Percentiles rank a stretch among this genome's conserved stretches.
These are phyloP conservation scores for Cercospora berteroae DNA, from an alignment of 2,329 filamentous ascomycete species.

Conservation along the genomic window DNA sequence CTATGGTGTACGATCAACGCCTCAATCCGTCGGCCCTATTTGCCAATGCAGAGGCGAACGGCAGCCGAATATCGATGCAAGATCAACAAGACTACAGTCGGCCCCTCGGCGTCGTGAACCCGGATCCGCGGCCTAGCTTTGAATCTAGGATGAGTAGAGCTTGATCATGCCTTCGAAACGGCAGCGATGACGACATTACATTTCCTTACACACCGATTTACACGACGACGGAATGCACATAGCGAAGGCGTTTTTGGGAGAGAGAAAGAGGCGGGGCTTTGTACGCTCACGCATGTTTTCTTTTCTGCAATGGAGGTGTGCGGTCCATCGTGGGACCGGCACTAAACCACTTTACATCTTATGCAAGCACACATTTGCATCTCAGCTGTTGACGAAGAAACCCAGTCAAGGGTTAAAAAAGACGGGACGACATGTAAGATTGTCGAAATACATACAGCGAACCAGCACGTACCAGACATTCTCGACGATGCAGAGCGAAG, in stretches of 20 bases:
- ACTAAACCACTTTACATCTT: constrained; percentile 10
- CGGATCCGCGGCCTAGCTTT: constrained; percentile 35
- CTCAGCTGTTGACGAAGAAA: constrained; percentile 14
- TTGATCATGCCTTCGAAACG: not conserved
- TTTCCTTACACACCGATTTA: constrained; percentile 15
- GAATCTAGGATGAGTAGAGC: constrained; percentile 27
- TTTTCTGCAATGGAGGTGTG: constrained; percentile 13
- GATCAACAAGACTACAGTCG: constrained; percentile 52
- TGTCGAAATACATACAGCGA: constrained; percentile 16
- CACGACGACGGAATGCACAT: constrained; percentile 19
- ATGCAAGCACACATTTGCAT: constrained; percentile 23
- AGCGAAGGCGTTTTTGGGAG: constrained; percentile 19
- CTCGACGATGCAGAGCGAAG: constrained; percentile 1
- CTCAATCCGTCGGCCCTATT: constrained; percentile 50
- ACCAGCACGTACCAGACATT: constrained; percentile 14
- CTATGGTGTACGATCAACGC: constrained; percentile 49
- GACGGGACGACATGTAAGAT: constrained; percentile 2
- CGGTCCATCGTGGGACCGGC: not conserved
- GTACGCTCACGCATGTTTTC: constrained; percentile 13
- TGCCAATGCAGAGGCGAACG: constrained; percentile 45
- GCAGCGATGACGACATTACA: constrained; percentile 16
- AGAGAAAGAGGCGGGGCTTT: constrained; percentile 10
- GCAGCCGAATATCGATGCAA: constrained; percentile 46
- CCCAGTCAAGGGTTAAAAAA: constrained; percentile 6
- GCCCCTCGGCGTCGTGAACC: constrained; percentile 43